Evolutionary conservation across 2,329 filamentous ascomycete genomes (phyloP), one percentile per base, ranked within the genome.

Genomic region (Tolypocladium ophioglossoides): DNA sequence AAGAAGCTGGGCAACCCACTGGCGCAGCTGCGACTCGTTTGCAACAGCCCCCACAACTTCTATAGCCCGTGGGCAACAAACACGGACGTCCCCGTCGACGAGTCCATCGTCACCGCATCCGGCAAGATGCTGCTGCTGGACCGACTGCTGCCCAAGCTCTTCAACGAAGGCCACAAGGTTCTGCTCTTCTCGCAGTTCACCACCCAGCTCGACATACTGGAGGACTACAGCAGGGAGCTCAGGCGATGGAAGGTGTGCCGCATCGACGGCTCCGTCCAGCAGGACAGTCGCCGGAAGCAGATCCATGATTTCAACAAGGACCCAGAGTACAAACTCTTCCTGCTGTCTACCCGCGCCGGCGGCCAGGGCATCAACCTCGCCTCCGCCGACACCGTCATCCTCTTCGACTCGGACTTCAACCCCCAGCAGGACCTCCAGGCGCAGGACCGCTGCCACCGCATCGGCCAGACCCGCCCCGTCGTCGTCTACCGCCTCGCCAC

Each of bases 161-260:
- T 99, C 55, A 60, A 74, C 0, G 78, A 82, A 1, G 86, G 82
- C 4, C 91, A 96, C 73, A 97, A 97, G 65, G 86, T 97, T 32
- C 80, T 99, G 48, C 90, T 99, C 52, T 99, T 99, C 70, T 95
- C 89, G 0, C 94, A 99, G 65, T 99, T 99, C 73, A 95, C 91
- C 55, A 95, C 87, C 0, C 91, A 96, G 59, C 82, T 99, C 0
- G 91, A 97, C 64, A 87, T 99, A 2, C 76, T 99, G 0, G 84
- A 95, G 58, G 87, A 92, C 54, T 99, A 96, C 72, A 90, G 90
- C 4, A 55, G 63, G 10, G 79, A 84, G n/a, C 78, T 97, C 1
- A 85, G 89, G 9, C 73, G 76, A 1, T 96, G 90, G 89, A 80
- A 84, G 1, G 79, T 87, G 27, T 96, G 91, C 64, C 89, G 94